Conservation (phyloP, 495 filamentous ascomycete species). For the Penicillium alfredii region DNA sequence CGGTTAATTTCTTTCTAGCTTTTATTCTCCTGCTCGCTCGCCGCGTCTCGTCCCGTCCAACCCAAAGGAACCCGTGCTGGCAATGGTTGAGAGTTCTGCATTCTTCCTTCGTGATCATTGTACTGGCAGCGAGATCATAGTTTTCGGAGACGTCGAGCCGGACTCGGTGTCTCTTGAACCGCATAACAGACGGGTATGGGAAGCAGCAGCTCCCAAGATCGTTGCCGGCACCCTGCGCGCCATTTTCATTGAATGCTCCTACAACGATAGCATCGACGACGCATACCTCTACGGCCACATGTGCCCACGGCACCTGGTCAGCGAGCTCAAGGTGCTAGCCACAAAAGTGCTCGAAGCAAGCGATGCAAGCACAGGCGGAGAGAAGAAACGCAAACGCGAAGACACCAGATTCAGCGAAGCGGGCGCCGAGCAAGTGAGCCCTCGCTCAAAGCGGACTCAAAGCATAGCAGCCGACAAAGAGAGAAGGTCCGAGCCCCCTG, state of each 20-base stretch:
- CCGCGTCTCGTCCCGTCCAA: conserved; percentile 17
- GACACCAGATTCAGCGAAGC: conserved; percentile 1
- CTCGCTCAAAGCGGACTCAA: conserved; percentile 20
- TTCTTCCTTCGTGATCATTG: conserved; percentile 78
- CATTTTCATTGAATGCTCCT: conserved; percentile 94
- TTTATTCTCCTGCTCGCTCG: conserved; percentile 29
- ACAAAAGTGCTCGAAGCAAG: conserved; percentile 46
- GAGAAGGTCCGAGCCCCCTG: conserved; percentile 7
- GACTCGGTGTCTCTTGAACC: conserved; percentile 76
- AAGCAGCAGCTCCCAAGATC: conserved; percentile 77
- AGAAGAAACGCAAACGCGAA: conserved; percentile 31
- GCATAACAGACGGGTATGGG: conserved; percentile 76
- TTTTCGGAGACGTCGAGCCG: conserved; percentile 94
- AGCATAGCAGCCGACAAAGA: conserved; percentile 2
- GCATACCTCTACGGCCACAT: conserved; percentile 82
- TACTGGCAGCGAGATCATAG: conserved; percentile 69
- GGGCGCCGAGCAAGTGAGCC: conserved; percentile 17
- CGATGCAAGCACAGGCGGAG: conserved; percentile 2
- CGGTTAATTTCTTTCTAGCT: conserved; percentile 9
- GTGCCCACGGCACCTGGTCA: conserved; percentile 69
- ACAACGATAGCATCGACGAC: conserved; percentile 68
- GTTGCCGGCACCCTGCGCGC: conserved; percentile 59
- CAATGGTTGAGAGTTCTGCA: conserved; percentile 70
- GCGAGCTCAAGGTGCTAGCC: conserved; percentile 70
- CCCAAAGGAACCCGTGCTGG: conserved; percentile 28